Conservation (phyloP, 2,329 filamentous ascomycete genomes). For the Claviceps digitariae region DNA sequence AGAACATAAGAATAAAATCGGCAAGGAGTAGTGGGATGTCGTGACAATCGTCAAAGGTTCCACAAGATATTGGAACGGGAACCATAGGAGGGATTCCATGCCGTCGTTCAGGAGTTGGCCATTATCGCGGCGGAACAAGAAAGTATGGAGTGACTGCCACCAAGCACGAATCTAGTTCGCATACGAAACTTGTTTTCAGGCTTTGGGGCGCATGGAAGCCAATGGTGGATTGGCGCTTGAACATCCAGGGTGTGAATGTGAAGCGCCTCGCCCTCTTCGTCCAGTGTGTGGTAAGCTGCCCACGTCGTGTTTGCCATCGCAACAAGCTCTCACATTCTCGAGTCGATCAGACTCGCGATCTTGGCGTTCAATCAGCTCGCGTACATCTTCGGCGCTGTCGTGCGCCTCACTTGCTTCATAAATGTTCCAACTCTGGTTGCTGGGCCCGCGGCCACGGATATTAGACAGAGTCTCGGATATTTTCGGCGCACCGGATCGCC, state of each 20-base stretch:
- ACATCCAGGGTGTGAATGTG: conserved; percentile 24
- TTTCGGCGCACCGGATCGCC: conserved; percentile 32
- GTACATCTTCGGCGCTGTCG: conserved; percentile 72
- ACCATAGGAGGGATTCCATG: background rate
- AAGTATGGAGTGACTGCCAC: background rate
- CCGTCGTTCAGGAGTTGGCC: background rate
- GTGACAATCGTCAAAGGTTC: conserved; percentile 4
- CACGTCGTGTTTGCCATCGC: conserved; percentile 85
- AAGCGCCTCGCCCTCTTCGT: conserved; percentile 30
- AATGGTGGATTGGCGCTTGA: conserved; percentile 22
- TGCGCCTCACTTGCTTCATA: conserved; percentile 51
- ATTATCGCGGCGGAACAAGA: background rate
- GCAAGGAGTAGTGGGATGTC: conserved; percentile 1
- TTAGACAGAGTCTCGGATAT: conserved; percentile 38
- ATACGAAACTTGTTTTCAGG: conserved; percentile 10
- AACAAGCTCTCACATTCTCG: conserved; percentile 94
- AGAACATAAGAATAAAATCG: background rate
- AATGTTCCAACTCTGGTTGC: conserved; percentile 31
- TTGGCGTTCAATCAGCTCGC: conserved; percentile 65
- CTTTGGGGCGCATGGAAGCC: conserved; percentile 22
- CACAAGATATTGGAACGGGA: background rate
- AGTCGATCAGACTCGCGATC: conserved; percentile 65
- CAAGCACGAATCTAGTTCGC: background rate
- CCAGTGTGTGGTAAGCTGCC: conserved; percentile 38
- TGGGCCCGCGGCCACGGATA: conserved; percentile 36